phyloP scores from a whole-genome alignment of 352 stramenopile species.

The Aphanomyces stellatus region DNA sequence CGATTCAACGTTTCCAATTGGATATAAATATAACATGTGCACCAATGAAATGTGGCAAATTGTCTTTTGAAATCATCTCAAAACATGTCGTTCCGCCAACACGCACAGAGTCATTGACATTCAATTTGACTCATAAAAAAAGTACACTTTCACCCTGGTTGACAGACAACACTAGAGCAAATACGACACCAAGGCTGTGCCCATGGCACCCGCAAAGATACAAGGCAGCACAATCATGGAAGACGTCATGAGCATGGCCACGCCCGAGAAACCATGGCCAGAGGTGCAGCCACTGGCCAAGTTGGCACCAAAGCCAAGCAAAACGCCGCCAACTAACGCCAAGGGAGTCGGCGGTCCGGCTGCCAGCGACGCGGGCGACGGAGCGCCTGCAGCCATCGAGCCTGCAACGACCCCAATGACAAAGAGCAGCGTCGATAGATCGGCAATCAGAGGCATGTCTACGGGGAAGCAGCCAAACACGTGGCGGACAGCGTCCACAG shows the following conservation, averaged over 20 bases:
- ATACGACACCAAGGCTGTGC: too few relatives aligned
- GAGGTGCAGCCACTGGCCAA: slow-evolving; percentile 1
- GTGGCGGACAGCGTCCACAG: background rate
- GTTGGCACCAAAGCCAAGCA: slow-evolving; percentile 1
- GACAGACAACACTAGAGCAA: too few relatives aligned
- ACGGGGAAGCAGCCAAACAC: background rate
- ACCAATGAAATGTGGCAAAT: too few relatives aligned
- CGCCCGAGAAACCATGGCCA: slow-evolving; percentile 3
- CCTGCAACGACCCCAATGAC: background rate
- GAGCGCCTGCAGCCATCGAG: background rate
- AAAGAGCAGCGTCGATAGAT: background rate
- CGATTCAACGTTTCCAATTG: too few relatives aligned
- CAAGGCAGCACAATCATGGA: slow-evolving; percentile 1
- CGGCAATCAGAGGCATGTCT: background rate
- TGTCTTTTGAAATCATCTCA: too few relatives aligned
- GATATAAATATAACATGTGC: too few relatives aligned
- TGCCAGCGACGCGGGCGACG: background rate
- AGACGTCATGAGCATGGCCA: slow-evolving; percentile 6
- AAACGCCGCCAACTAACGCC: background rate
- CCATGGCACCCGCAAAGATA: slow-evolving; percentile 12
- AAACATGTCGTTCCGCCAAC: too few relatives aligned
- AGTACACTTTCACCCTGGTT: too few relatives aligned
- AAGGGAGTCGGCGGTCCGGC: background rate
- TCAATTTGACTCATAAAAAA: too few relatives aligned
- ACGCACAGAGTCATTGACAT: too few relatives aligned